Evolutionary conservation across 176 grass and related monocot species (phyloP).

Genomic region (Typha latifolia): DNA sequence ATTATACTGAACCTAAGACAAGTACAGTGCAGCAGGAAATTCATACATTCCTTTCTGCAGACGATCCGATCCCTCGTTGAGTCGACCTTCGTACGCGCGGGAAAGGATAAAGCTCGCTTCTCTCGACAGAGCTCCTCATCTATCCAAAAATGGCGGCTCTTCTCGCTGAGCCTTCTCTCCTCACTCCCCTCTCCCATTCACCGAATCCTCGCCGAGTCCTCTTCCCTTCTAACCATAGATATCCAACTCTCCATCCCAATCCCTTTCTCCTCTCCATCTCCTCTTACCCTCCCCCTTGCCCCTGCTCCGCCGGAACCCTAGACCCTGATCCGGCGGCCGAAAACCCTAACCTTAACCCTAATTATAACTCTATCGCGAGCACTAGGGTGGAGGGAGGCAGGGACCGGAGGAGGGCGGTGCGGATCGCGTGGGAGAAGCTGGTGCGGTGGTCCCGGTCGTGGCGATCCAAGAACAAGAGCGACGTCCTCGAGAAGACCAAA

Average conservation of each 20-base stretch:
- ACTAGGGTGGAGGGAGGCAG: slow-evolving; percentile 12
- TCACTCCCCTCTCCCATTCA: slow-evolving; percentile 9
- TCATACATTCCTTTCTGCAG: too few species aligned
- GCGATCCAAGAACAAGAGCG: slow-evolving; percentile 56
- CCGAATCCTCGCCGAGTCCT: slow-evolving; percentile 1
- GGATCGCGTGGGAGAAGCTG: slow-evolving; percentile 90
- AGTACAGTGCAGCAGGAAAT: too few species aligned
- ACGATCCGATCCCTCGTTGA: too few species aligned
- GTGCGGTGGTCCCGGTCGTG: slow-evolving; percentile 79
- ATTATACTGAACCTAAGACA: too few species aligned
- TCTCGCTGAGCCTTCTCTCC: background rate
- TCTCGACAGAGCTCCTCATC: background rate
- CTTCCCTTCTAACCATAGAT: slow-evolving; percentile 3
- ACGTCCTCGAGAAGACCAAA: slow-evolving; percentile 62
- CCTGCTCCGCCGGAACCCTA: slow-evolving; percentile 10
- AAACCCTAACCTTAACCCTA: background rate
- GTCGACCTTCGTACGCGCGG: background rate
- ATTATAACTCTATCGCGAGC: background rate
- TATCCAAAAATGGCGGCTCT: slow-evolving; percentile 2
- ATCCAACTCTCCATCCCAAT: background rate
- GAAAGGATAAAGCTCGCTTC: background rate
- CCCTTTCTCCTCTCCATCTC: slow-evolving; percentile 4
- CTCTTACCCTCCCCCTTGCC: slow-evolving; percentile 26
- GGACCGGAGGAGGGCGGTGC: slow-evolving; percentile 45
- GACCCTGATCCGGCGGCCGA: background rate